phyloP scores from a whole-genome alignment of 768 basidiomycete species.

The Lactarius pseudohatsudake region DNA sequence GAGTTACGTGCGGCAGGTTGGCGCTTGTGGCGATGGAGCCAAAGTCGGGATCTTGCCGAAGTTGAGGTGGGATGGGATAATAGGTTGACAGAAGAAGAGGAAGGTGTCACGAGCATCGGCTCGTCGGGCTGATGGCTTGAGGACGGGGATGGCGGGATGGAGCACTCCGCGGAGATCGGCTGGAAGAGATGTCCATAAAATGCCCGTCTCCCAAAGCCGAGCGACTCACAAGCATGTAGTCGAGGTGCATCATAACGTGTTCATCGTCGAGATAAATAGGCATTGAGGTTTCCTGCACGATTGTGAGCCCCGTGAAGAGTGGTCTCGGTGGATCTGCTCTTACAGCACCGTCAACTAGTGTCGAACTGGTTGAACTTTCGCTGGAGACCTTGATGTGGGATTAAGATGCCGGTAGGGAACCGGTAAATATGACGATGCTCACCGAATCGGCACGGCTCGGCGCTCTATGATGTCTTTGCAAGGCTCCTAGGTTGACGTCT shows the following conservation, averaged over 20 bases:
- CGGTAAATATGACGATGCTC: slow-evolving; percentile 7
- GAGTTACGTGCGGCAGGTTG: slow-evolving; percentile 31
- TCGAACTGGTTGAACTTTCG: slow-evolving; percentile 26
- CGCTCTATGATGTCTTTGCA: slow-evolving; percentile 19
- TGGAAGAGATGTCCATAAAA: slow-evolving; percentile 20
- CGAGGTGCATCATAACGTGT: slow-evolving; percentile 28
- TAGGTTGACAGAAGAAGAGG: slow-evolving; percentile 24
- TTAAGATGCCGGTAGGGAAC: not conserved
- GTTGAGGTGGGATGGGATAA: slow-evolving; percentile 32
- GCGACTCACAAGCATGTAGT: slow-evolving; percentile 26
- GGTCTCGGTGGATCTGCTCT: not conserved
- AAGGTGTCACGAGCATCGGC: slow-evolving; percentile 25
- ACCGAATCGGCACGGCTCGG: slow-evolving; percentile 28
- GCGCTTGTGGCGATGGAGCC: slow-evolving; percentile 50
- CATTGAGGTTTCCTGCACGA: slow-evolving; percentile 15
- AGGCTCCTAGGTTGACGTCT: slow-evolving; percentile 21
- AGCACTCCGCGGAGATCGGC: slow-evolving; percentile 29
- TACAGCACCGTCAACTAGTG: slow-evolving; percentile 27
- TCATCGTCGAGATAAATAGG: slow-evolving; percentile 23
- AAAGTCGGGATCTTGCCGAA: slow-evolving; percentile 41
- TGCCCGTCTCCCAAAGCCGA: not conserved
- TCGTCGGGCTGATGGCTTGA: slow-evolving; percentile 29
- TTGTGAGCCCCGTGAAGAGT: not conserved
- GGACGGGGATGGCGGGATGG: slow-evolving; percentile 30
- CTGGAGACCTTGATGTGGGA: slow-evolving; percentile 20